A percentile compares a stretch with the other conserved stretches of the same genome.
phyloP scores from a whole-genome alignment of 139 green algal genomes.

The Closterium sp. region DNA sequence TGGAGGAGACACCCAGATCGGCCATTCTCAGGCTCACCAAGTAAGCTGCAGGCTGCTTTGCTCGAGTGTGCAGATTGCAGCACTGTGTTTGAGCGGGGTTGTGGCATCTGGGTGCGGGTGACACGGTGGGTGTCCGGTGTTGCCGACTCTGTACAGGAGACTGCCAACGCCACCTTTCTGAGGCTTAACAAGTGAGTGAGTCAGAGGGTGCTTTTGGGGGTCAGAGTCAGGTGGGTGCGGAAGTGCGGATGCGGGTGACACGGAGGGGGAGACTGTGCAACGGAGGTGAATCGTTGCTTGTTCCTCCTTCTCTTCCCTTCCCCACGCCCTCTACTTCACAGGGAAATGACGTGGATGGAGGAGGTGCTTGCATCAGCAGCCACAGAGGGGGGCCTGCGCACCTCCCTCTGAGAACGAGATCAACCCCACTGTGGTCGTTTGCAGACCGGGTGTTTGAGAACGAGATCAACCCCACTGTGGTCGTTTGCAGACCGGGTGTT shows the following conservation, averaged over 20 bases:
- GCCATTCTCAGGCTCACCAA: conserved; percentile 82
- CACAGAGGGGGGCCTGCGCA: conserved; percentile 25
- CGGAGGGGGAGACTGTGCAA: conserved; percentile 71
- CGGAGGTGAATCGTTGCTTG: no score
- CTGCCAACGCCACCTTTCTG: conserved; percentile 93
- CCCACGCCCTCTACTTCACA: not conserved
- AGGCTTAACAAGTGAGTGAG: conserved; percentile 68
- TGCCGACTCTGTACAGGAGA: conserved; percentile 92
- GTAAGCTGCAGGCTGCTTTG: not conserved
- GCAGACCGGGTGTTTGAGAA: no score
- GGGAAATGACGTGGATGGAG: conserved; percentile 90
- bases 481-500: no score
- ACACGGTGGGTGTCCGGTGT: no score
- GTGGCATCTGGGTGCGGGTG: no score
- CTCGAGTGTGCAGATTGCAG: no score
- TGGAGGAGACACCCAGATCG: conserved; percentile 83
- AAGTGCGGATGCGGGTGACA: conserved; percentile 90
- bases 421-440: conserved; percentile 72
- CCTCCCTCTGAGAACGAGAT: conserved; percentile 93
- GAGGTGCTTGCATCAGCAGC: conserved; percentile 66
- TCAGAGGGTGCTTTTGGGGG: no score
- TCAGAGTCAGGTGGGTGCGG: no score
- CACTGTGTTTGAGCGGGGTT: no score
- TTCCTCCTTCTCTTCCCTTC: not conserved
- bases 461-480: no score